Evolutionary conservation across 2,329 filamentous ascomycete species (phyloP).

Genomic region (Diaporthe sp.): DNA sequence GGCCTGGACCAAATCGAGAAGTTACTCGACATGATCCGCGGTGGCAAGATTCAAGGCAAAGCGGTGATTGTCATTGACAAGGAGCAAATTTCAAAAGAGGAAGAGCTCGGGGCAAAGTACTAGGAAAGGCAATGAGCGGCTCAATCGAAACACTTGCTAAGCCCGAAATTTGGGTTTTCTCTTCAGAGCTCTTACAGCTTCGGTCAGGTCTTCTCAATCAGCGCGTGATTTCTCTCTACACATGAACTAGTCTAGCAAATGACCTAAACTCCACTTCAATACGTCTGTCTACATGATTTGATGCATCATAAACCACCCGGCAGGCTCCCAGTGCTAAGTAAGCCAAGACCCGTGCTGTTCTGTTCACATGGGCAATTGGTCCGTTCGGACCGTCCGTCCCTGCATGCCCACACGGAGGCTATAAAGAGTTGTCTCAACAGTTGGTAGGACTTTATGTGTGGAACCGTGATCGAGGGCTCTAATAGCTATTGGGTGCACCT

Average conservation of each 20-base stretch:
- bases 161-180: not conserved
- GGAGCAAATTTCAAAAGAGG: conserved; percentile 44
- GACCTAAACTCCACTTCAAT: too few species aligned
- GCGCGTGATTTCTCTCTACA: not conserved
- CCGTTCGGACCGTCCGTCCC: not conserved
- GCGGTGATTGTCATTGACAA: conserved; percentile 62
- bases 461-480: not conserved
- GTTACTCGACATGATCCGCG: conserved; percentile 59
- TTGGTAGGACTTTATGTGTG: not conserved
- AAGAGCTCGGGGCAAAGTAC: conserved; percentile 34
- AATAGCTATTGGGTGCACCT: not conserved
- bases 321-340: not conserved
- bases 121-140: not conserved
- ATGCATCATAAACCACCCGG: not conserved
- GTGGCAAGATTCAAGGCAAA: conserved; percentile 65
- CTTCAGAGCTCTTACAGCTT: too few species aligned
- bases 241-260: not conserved
- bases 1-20: conserved; percentile 63
- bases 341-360: not conserved
- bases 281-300: not conserved
- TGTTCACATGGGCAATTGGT: not conserved
- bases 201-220: too few species aligned
- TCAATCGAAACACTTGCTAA: not conserved
- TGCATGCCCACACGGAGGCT: not conserved
- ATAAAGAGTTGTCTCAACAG: not conserved